phyloP scores from a whole-genome alignment of 306 rosid genomes.

The Abrus pulchellus region DNA sequence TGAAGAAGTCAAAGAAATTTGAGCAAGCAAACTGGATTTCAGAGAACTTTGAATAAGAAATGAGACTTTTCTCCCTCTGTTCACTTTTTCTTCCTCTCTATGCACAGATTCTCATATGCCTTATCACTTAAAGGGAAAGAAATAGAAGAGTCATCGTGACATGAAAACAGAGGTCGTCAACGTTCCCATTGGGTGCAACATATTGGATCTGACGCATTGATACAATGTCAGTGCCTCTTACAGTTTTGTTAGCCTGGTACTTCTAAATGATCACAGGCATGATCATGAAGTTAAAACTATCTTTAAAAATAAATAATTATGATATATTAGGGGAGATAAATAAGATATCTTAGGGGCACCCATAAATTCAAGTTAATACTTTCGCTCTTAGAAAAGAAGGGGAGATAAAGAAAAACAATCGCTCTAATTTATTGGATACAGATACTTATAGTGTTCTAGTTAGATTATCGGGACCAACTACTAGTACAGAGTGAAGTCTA shows the following conservation, averaged over 20 bases:
- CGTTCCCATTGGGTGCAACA: conserved; percentile 41
- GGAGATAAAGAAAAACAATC: no score
- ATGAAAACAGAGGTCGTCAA: conserved; percentile 41
- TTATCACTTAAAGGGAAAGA: conserved; percentile 49
- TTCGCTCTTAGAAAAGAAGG: no score
- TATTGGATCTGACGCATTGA: conserved; percentile 13
- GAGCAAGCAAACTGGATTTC: conserved; percentile 43
- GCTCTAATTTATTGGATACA: no score
- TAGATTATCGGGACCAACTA: not conserved
- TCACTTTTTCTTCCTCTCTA: conserved; percentile 27
- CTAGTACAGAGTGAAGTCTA: conserved; percentile 7
- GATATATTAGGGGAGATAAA: no score
- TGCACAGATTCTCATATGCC: conserved; percentile 50
- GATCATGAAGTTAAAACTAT: not conserved
- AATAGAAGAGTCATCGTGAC: conserved; percentile 13
- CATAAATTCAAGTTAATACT: no score
- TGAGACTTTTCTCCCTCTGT: conserved; percentile 15
- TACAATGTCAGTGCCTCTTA: conserved; percentile 24
- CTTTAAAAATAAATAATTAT: no score
- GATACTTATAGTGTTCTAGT: no score
- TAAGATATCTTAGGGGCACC: no score
- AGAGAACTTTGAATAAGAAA: conserved; percentile 40
- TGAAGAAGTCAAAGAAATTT: conserved; percentile 29
- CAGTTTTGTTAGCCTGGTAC: not conserved
- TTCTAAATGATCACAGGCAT: not conserved